phyloP scores from a whole-genome alignment of 352 stramenopile species.

The Phytophthora podocarpi region DNA sequence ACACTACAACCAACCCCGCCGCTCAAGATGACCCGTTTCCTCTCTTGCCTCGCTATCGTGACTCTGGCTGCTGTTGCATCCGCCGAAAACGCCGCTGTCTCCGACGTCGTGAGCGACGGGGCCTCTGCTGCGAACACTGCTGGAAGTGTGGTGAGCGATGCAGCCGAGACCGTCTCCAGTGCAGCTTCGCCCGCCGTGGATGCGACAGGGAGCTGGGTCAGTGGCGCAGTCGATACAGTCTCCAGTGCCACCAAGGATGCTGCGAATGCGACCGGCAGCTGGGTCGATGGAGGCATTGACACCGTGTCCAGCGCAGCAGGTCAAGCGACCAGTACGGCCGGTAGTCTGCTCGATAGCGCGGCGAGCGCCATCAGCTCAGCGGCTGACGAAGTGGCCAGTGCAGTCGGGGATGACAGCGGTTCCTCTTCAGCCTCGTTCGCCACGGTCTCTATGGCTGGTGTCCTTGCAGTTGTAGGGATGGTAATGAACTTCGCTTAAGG shows the following conservation, averaged over 20 bases:
- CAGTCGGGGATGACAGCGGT: slow-evolving; percentile 7
- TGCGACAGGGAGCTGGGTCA: slow-evolving; percentile 21
- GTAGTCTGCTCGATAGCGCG: slow-evolving; percentile 16
- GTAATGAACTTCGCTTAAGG: slow-evolving; percentile 29
- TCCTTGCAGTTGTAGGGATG: slow-evolving; percentile 6
- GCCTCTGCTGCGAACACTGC: slow-evolving; percentile 16
- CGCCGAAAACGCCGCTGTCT: neutral
- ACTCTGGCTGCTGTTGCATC: slow-evolving; percentile 7
- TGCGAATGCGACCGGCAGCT: slow-evolving; percentile 23
- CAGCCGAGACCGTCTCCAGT: slow-evolving; percentile 6
- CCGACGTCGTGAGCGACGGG: slow-evolving; percentile 17
- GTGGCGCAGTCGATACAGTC: slow-evolving; percentile 16
- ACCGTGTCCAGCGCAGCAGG: slow-evolving; percentile 17
- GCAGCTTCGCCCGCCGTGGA: slow-evolving; percentile 16
- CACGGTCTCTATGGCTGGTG: slow-evolving; percentile 14
- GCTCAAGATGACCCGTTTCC: slow-evolving; percentile 29
- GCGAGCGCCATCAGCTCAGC: slow-evolving; percentile 11
- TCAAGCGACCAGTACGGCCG: neutral
- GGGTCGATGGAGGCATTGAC: slow-evolving; percentile 16
- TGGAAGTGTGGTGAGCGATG: slow-evolving; percentile 7
- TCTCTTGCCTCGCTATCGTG: slow-evolving; percentile 24
- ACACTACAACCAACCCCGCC: neutral
- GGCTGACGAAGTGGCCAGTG: slow-evolving; percentile 19
- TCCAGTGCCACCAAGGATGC: slow-evolving; percentile 13
- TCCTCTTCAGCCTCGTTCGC: slow-evolving; percentile 14